Conservation (phyloP, 1,139 yeast genomes). For the Protomyces pachydermus region DNA sequence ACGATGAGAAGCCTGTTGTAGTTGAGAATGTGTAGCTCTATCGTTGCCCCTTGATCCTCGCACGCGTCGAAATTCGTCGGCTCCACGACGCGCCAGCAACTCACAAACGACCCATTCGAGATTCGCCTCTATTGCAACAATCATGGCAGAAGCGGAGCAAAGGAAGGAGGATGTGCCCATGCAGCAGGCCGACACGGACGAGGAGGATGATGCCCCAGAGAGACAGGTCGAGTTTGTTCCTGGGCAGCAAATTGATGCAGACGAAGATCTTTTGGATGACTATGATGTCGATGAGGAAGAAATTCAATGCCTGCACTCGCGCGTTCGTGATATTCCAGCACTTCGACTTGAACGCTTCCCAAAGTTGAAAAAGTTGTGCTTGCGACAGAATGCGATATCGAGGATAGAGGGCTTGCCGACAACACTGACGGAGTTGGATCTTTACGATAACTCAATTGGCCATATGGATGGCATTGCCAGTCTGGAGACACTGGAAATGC, state of each 20-base stretch:
- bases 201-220: not conserved
- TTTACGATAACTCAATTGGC: slow-evolving; percentile 85
- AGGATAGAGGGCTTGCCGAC: slow-evolving; percentile 62
- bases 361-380: slow-evolving; percentile 48
- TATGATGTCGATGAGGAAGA: slow-evolving; percentile 16
- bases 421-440: slow-evolving; percentile 69
- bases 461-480: slow-evolving; percentile 55
- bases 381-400: slow-evolving; percentile 79
- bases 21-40: not conserved
- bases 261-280: slow-evolving; percentile 22
- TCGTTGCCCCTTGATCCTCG: not conserved
- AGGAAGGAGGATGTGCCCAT: not conserved
- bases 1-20: slow-evolving; percentile 18
- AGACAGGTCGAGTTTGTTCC: slow-evolving; percentile 4
- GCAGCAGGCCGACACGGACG: slow-evolving; percentile 6
- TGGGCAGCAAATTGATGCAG: slow-evolving; percentile 16
- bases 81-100: too few relatives aligned
- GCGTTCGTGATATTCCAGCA: slow-evolving; percentile 4
- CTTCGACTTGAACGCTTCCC: slow-evolving; percentile 19
- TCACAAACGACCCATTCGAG: too few relatives aligned
- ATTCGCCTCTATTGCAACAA: not conserved
- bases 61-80: not conserved
- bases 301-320: slow-evolving; percentile 16
- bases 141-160: not conserved
- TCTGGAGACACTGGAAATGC: slow-evolving; percentile 45